A percentile compares a stretch with the other conserved stretches of the same genome.
These are phyloP conservation scores for Populus hybrid DNA, from an alignment of 441 rosid genomes.

Conservation along the genomic window DNA sequence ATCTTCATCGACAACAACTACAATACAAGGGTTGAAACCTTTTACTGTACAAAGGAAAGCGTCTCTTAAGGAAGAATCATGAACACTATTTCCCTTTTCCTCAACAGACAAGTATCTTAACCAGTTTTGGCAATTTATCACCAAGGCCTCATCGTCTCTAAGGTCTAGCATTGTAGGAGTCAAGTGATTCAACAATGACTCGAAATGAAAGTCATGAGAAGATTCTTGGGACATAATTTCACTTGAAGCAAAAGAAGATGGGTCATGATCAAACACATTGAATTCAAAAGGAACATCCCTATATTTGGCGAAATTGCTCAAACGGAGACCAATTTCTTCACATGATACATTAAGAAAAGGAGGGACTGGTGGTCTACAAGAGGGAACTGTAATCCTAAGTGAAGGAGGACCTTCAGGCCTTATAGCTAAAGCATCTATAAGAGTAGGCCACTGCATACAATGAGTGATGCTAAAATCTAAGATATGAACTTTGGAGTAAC, in stretches of 20 bases:
- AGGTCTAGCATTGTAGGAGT: conserved; percentile 30
- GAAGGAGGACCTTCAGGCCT: too few species aligned
- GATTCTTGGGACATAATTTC: conserved; percentile 7
- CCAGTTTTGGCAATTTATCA: conserved; percentile 68
- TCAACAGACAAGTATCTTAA: conserved; percentile 49
- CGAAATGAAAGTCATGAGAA: conserved; percentile 17
- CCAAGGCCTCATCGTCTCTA: conserved; percentile 49
- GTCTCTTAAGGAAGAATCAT: conserved; percentile 30
- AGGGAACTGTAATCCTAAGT: conserved; percentile 55
- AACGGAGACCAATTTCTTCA: conserved; percentile 53
- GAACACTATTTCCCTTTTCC: conserved; percentile 7
- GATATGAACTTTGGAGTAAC: too few species aligned
- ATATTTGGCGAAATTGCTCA: conserved; percentile 51
- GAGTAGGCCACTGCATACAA: too few species aligned
- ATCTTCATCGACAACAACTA: conserved; percentile 56
- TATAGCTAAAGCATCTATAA: too few species aligned
- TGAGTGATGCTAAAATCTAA: too few species aligned
- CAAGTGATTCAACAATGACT: conserved; percentile 33
- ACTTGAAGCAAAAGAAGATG: conserved; percentile 13
- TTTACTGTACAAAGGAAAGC: conserved; percentile 37
- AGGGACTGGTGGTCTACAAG: conserved; percentile 46
- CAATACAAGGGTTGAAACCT: conserved; percentile 44
- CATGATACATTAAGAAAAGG: conserved; percentile 50
- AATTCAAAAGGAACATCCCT: conserved; percentile 57
- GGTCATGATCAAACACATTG: conserved; percentile 28